These are phyloP conservation scores for Cenococcum geophilum DNA, from an alignment of 495 filamentous ascomycete species.

Conservation along the genomic window DNA sequence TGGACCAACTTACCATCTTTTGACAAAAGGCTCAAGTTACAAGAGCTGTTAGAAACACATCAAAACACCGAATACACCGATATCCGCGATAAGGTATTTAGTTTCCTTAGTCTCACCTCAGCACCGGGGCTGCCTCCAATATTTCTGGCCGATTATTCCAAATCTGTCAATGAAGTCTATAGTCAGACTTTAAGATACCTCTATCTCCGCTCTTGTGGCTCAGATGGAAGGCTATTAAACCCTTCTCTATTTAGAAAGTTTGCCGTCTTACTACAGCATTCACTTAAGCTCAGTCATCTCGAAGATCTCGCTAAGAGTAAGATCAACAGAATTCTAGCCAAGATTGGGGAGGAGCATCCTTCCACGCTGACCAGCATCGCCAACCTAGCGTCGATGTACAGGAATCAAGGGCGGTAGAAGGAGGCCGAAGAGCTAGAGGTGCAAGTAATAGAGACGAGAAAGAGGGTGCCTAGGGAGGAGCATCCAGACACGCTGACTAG, in stretches of 20 bases:
- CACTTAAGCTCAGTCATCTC: background rate
- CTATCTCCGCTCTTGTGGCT: background rate
- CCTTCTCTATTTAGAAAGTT: background rate
- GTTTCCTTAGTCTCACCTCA: background rate
- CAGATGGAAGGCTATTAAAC: background rate
- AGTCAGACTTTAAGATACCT: background rate
- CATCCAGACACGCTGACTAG: no score
- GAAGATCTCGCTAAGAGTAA: background rate
- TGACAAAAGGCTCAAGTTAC: conserved; percentile 3
- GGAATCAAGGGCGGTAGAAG: no score
- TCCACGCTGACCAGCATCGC: no score
- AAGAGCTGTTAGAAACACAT: conserved; percentile 5
- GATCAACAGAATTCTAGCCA: background rate
- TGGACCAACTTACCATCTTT: conserved; percentile 2
- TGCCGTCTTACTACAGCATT: background rate
- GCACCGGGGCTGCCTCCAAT: conserved; percentile 2
- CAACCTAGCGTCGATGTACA: no score
- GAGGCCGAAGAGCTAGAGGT: no score
- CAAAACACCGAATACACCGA: background rate
- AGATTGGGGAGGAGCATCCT: background rate
- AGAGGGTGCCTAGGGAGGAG: no score
- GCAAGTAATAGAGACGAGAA: no score
- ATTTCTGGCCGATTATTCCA: background rate
- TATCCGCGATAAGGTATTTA: background rate
- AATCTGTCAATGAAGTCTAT: background rate